Evolutionary conservation across 306 rosid species (phyloP), one percentile per base, ranked within the genome.

Genomic region (Vachellia collinsii): DNA sequence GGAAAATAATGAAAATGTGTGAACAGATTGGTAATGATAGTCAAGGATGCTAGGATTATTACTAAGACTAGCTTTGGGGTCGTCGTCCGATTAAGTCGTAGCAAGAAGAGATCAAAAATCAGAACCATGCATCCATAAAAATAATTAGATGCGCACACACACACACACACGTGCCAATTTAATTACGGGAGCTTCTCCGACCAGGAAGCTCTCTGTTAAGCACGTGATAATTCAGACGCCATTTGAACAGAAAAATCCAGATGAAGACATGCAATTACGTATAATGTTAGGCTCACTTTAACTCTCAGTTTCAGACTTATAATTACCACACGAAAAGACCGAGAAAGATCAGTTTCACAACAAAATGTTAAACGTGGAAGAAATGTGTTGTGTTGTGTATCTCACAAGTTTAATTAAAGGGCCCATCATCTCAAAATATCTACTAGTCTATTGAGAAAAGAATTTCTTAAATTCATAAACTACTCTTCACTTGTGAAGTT

Each of bases 171-270:
- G 46, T 65, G 68, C 38, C 41, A 11, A 12, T 62, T 25, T 11
- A 61, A 61, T 61, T 5, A 62, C 6, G 19, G 16, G 10, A 37
- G 22, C 8, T 10, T 23, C 42, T 68, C 51, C 73, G 34, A 68
- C 73, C 19, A 41, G 8, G 14, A 20, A 38, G 34, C 6, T 12
- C n/a, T 19, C 22, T 59, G 23, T 50, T 50, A 9, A 10, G 68
- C 73, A 68, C 73, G 73, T 68, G 51, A 68, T 41, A 41, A 41
- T 68, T 41, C 19, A 41, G 73, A 68, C 73, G 29, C 17, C 73
- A 20, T 68, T 39, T 68, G 51, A 68, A 68, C 36, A 68, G 72
- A 0, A n/a, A 41, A 68, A 59, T 7, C 23, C 22, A 19, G 8
- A 37, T 19, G 19, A 11, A 8, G 9, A 29, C 11, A 59, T 3